These are phyloP conservation scores for Fusarium algeriense DNA, from an alignment of 2,329 filamentous ascomycete genomes.

Conservation along the genomic window DNA sequence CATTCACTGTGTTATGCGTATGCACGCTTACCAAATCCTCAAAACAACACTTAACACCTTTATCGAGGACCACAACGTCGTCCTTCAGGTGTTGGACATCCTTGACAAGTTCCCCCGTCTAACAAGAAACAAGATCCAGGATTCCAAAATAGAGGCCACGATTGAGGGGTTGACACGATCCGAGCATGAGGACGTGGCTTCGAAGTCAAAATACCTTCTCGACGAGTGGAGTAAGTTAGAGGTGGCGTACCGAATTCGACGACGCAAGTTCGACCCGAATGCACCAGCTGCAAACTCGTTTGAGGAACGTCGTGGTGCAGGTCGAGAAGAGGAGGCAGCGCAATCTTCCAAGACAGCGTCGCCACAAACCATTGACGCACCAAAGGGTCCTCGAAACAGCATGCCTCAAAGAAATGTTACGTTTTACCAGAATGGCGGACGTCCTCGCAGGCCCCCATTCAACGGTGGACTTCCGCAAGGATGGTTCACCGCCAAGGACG, in stretches of 20 bases:
- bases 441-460: slow-evolving; percentile 69
- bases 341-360: slow-evolving; percentile 57
- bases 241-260: slow-evolving; percentile 90
- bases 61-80: slow-evolving; percentile 88
- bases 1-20: slow-evolving; percentile 88
- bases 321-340: slow-evolving; percentile 56
- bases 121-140: slow-evolving; percentile 96
- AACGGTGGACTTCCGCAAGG: slow-evolving; percentile 76
- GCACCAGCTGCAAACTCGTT: slow-evolving; percentile 68
- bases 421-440: slow-evolving; percentile 61
- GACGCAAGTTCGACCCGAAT: slow-evolving; percentile 85
- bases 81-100: slow-evolving; percentile 90
- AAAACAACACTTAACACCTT: slow-evolving; percentile 88
- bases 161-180: slow-evolving; percentile 76
- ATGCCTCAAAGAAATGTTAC: slow-evolving; percentile 65
- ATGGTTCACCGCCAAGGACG: slow-evolving; percentile 83
- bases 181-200: slow-evolving; percentile 80
- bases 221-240: slow-evolving; percentile 91
- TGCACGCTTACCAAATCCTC: slow-evolving; percentile 97
- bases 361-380: slow-evolving; percentile 63
- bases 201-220: slow-evolving; percentile 77
- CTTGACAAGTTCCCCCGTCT: slow-evolving; percentile 89
- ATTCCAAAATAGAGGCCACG: slow-evolving; percentile 91
- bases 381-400: slow-evolving; percentile 71
- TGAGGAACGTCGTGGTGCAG: slow-evolving; percentile 70